Evolutionary conservation across 2,329 filamentous ascomycete genomes (phyloP), one percentile per base, ranked within the genome.

Genomic region (Colletotrichum gigasporum): DNA sequence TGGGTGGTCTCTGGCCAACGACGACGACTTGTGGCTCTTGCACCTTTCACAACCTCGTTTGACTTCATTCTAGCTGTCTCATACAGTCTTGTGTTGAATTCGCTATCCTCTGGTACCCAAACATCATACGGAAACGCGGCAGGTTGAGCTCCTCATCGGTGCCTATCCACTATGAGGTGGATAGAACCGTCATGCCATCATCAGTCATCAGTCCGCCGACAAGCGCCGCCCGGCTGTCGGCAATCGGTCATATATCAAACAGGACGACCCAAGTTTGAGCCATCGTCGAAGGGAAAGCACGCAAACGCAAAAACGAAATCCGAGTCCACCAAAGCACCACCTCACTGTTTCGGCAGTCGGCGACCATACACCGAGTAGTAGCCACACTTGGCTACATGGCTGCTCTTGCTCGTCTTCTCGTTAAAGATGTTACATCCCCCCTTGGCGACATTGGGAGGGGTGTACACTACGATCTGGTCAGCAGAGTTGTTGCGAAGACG

Each of bases 381-480:
- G 63, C 87, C 85, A 72, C 87, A 90, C 72, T 91, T 90, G 63
- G 85, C 83, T 47, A 94, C 84, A 75, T 93, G 91, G 69, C 84
- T 90, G 62, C 85, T 87, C 76, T 89, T 89, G 55, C 94, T 92
- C 3, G 93, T 96, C 70, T 83, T 83, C 68, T 90, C 86, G 71
- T 95, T 87, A 76, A 95, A 97, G 73, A 95, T 88, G 72, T 92
- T 86, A 76, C 93, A 97, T 22, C 94, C 94, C 65, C 88, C 87
- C 63, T 87, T 91, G 35, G 93, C 93, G 35, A 95, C 94, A 72
- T 97, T 96, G 3, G 94, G 94, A 34, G 94, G 94, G 12, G 92
- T 95, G 74, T 96, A 96, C 65, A 96, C 83, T 88, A 74, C 30
- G 28, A 51, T 20, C 18, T 39, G n/a, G 53, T 68, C 59, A 67